Evolutionary conservation across 345 rosid genomes (phyloP), one percentile per base, ranked within the genome.

Genomic region (Lepidium africanum): DNA sequence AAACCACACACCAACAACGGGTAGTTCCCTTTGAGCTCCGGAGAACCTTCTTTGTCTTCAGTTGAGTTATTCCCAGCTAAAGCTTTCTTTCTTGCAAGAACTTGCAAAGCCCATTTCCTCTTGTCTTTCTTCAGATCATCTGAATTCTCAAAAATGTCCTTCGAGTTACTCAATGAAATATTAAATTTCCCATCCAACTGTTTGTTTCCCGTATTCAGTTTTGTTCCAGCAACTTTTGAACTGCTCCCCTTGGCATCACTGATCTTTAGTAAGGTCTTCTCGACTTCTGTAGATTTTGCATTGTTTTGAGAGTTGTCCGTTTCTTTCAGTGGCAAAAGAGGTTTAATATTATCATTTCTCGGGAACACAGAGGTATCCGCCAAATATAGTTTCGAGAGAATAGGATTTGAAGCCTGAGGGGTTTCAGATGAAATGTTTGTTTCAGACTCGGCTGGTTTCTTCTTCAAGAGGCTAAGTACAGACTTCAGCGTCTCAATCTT

Each of bases 341-440:
- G 97, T 80, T 82, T 86, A 60, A 94, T 78, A 79, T 86, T 84
- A 63, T 84, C 82, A 77, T 89, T 91, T 65, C 99, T 85, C 9
- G 97, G 99, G 59, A 94, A 85, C 65, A 94, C 97, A 48, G 97
- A 94, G 32, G 97, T 86, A 76, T 94, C 99, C 30, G 99, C 97
- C 77, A 94, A 75, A 80, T 91, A 94, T 79, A 94, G 77, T 78
- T 96, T 86, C 64, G 99, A 87, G 71, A 91, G 93, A 64, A 94
- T 84, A 48, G 92, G 89, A 82, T 83, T 83, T 70, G 77, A 75
- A 42, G 81, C 73, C 71, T 76, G 84, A 11, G 36, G 39, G 77
- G 56, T 66, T 21, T 84, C 88, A 59, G 83, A 69, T 48, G 64
- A 72, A 43, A 68, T 51, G 43, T 68, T 81, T 37, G 55, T 62